Conservation (phyloP, 2,329 filamentous ascomycete genomes). For the Stagonosporopsis cucurbitacearum region DNA sequence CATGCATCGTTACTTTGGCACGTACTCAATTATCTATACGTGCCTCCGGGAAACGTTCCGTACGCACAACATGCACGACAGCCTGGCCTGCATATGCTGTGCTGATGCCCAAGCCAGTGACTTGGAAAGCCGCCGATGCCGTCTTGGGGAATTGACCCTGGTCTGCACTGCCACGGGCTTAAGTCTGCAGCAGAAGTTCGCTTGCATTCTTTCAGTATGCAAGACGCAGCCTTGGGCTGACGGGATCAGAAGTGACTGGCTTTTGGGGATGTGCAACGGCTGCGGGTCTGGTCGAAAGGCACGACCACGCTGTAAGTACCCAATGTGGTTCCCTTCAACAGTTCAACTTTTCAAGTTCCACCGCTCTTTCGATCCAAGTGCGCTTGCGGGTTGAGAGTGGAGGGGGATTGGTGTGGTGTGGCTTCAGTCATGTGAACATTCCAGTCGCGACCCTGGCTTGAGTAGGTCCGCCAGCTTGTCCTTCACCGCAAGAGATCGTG, state of each 20-base stretch:
- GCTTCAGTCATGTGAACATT: slow-evolving; percentile 33
- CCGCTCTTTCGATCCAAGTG: slow-evolving; percentile 27
- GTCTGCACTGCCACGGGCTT: neutral
- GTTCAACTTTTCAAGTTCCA: too few species aligned
- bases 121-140: neutral
- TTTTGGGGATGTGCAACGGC: slow-evolving; percentile 7
- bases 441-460: slow-evolving; percentile 19
- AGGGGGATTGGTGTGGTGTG: slow-evolving; percentile 10
- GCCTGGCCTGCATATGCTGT: slow-evolving; percentile 9
- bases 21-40: neutral
- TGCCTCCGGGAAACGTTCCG: slow-evolving; percentile 1
- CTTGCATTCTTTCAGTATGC: slow-evolving; percentile 2
- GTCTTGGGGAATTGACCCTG: neutral
- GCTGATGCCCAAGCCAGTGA: slow-evolving; percentile 4
- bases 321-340: neutral
- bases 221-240: neutral
- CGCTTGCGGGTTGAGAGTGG: slow-evolving; percentile 11
- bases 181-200: neutral
- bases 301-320: slow-evolving; percentile 1
- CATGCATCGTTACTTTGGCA: neutral
- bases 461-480: slow-evolving; percentile 20
- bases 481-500: slow-evolving; percentile 28
- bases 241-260: neutral
- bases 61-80: neutral
- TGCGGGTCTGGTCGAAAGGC: slow-evolving; percentile 7